Evolutionary conservation across 2,329 filamentous ascomycete species (phyloP).

Genomic region (Curvularia sp.): DNA sequence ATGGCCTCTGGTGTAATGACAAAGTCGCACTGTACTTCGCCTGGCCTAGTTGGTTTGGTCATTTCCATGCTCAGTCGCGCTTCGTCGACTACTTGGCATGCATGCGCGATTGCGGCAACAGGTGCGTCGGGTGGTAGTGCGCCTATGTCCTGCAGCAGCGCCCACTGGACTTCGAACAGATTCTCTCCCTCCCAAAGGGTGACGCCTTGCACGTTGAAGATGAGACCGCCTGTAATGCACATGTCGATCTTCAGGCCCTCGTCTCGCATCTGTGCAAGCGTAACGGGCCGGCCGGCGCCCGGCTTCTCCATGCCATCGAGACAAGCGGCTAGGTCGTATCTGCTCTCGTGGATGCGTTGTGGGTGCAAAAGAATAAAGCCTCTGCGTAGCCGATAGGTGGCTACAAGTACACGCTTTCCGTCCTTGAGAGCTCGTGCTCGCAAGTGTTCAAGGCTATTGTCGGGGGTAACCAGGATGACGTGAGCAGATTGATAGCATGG

Average conservation of each 20-base stretch:
- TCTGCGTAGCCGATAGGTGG: constrained; percentile 53
- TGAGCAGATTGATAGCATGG: constrained; percentile 43
- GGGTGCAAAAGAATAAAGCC: constrained; percentile 56
- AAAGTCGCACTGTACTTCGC: constrained; percentile 54
- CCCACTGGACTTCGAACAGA: constrained; percentile 57
- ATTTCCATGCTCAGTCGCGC: constrained; percentile 27
- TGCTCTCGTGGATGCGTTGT: constrained; percentile 33
- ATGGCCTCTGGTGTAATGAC: constrained; percentile 50
- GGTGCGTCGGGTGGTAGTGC: constrained; percentile 36
- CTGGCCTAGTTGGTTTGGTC: constrained; percentile 39
- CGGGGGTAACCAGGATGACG: constrained; percentile 53
- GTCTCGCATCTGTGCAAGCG: constrained; percentile 48
- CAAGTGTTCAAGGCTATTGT: constrained; percentile 56
- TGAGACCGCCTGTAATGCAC: constrained; percentile 53
- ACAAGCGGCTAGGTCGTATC: constrained; percentile 48
- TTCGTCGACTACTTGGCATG: constrained; percentile 54
- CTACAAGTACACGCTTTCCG: constrained; percentile 53
- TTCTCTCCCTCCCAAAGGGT: constrained; percentile 53
- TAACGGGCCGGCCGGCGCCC: constrained; percentile 45
- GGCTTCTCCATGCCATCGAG: constrained; percentile 56
- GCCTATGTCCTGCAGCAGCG: constrained; percentile 48
- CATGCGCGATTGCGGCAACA: constrained; percentile 51
- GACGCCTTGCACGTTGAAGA: constrained; percentile 51
- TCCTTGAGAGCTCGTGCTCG: constrained; percentile 50
- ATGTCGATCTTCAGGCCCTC: constrained; percentile 43